phyloP scores from a whole-genome alignment of 2,329 filamentous ascomycete species.

The Ascosphaera pollenicola region DNA sequence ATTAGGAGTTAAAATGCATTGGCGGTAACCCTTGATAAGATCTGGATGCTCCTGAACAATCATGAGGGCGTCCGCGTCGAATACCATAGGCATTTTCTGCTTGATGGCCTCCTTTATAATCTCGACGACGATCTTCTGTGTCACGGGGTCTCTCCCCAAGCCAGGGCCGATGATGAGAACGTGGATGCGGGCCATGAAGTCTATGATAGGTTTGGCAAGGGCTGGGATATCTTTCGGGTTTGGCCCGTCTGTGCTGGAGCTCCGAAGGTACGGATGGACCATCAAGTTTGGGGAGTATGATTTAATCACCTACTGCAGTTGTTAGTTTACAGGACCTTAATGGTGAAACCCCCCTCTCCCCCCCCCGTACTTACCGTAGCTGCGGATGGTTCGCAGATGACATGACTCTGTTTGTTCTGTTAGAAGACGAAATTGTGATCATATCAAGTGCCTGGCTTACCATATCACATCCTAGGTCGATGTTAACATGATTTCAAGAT shows the following conservation, averaged over 20 bases:
- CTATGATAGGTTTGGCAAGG: slow-evolving; percentile 47
- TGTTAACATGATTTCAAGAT: too few species aligned
- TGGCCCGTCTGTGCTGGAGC: slow-evolving; percentile 25
- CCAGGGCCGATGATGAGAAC: slow-evolving; percentile 86
- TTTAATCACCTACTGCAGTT: slow-evolving; percentile 52
- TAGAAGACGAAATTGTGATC: background rate
- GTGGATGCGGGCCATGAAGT: slow-evolving; percentile 68
- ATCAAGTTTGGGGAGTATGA: slow-evolving; percentile 95
- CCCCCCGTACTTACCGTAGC: slow-evolving; percentile 27
- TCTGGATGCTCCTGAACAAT: slow-evolving; percentile 55
- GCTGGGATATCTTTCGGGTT: slow-evolving; percentile 28
- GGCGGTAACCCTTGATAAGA: slow-evolving; percentile 56
- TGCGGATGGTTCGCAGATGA: slow-evolving; percentile 84
- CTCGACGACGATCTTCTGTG: slow-evolving; percentile 63
- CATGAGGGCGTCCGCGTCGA: slow-evolving; percentile 77
- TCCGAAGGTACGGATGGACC: slow-evolving; percentile 91
- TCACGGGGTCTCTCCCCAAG: slow-evolving; percentile 68
- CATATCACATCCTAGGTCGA: slow-evolving; percentile 44
- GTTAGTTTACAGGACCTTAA: too few species aligned
- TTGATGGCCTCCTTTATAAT: slow-evolving; percentile 62
- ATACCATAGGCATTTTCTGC: slow-evolving; percentile 50
- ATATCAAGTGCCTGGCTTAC: slow-evolving; percentile 24
- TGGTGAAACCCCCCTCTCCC: too few species aligned
- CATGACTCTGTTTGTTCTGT: slow-evolving; percentile 35
- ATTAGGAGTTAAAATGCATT: slow-evolving; percentile 83